A percentile compares a stretch with the other conserved stretches of the same genome.
Evolutionary conservation across 257 asterid genomes (phyloP).

Genomic region (Solanum sitiens): DNA sequence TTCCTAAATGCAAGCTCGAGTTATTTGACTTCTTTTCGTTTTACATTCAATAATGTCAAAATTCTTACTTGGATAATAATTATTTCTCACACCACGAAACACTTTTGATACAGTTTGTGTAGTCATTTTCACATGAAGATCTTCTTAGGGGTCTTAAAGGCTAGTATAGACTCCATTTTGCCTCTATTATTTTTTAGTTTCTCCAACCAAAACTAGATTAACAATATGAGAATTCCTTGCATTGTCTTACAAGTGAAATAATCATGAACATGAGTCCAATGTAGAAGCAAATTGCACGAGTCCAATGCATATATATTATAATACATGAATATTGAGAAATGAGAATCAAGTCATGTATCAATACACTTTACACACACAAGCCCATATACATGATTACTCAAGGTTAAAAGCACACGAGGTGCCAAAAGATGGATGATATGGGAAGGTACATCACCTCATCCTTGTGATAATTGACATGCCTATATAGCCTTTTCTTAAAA

Average conservation of each 20-base stretch:
- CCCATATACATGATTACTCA: neutral
- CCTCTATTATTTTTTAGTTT: neutral
- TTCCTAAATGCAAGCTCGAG: neutral
- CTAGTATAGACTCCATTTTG: neutral
- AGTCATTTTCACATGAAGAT: neutral
- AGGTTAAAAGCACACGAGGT: neutral
- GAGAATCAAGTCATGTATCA: neutral
- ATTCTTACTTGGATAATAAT: neutral
- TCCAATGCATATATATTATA: neutral
- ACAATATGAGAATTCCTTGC: neutral
- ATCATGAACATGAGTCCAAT: neutral
- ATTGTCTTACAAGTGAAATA: neutral
- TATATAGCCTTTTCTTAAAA: neutral
- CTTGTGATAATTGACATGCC: neutral
- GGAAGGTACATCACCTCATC: neutral
- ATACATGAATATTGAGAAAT: neutral
- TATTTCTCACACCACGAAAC: neutral
- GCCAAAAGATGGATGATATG: neutral
- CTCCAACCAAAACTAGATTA: neutral
- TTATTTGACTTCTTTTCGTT: neutral
- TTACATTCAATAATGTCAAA: neutral
- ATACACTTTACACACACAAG: neutral
- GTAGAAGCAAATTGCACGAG: neutral
- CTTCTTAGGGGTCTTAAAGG: neutral
- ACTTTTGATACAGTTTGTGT: neutral